Base-by-base conservation (phyloP, 1,284 basidiomycete genomes). In the Vanrija sp. region DNA sequence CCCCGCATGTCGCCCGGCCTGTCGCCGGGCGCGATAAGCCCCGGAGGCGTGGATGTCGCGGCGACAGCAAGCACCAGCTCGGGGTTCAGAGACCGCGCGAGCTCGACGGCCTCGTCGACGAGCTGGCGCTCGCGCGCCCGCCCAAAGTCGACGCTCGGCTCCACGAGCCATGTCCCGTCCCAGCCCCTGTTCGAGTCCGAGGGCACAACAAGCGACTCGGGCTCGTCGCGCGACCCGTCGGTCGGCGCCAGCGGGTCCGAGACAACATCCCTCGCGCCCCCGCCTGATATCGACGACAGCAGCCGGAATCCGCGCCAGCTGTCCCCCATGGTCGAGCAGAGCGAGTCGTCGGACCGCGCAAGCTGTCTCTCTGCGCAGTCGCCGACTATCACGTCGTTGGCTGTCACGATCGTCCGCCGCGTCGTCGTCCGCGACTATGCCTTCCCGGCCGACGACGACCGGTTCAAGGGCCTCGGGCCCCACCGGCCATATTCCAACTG, bases 361-460 rank as follows among this genome's bases (percentile, higher is more conserved):
- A 34, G 34, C 34, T 34, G 34, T 12, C 34, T 34, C 6, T 34
- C 34, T 6, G 34, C 34, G 12, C 34, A 34, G 5, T 34, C 34
- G 10, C 34, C 34, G 10, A 34, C 34, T 2, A 34, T 34, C 34
- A 14, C 34, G 34, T 34, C 34, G 10, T 12, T 34, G 9, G 34
- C 34, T 2, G 34, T 34, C 10, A 44, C 49, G 6, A 46, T 57
- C 16, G 39, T 48, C 8, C 59, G 59, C 15, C 59, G 59, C n/a
- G 59, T 72, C 6, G 51, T 67, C 19, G 65, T 75, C 16, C 66
- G 70, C 40, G 73, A 75, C 51, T 75, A 63, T 52, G 73, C 68
- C 2, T 75, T 64, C 47, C 46, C 61, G 3, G 16, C 50, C 3
- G 44, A 55, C 3, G 73, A 75, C 58, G 67, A 67, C 9, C 65